A percentile compares a stretch with the other conserved stretches of the same genome.
These are phyloP conservation scores for Calophaca sinica DNA, from an alignment of 306 rosid genomes.

Conservation along the genomic window DNA sequence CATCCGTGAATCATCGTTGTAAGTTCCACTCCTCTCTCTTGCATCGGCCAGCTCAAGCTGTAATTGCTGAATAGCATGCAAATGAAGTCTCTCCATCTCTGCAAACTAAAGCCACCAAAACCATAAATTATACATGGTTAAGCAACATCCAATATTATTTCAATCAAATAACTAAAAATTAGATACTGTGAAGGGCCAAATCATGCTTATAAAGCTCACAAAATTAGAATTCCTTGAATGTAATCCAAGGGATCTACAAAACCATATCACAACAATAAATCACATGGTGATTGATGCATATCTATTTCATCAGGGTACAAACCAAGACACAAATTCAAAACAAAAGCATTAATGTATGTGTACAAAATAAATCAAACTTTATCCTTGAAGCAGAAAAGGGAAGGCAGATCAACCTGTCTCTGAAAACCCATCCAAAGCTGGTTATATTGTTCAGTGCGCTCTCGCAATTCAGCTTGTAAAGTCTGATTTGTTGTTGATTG, in stretches of 20 bases:
- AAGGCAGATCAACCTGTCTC: slow-evolving; percentile 76
- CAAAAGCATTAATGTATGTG: not conserved
- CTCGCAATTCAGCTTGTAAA: slow-evolving; percentile 89
- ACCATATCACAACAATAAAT: slow-evolving; percentile 22
- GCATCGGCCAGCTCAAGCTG: slow-evolving; percentile 91
- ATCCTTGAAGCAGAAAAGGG: slow-evolving; percentile 4
- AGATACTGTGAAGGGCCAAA: not conserved
- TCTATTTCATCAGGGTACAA: not conserved
- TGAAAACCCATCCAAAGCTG: slow-evolving; percentile 96
- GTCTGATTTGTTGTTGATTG: slow-evolving; percentile 86
- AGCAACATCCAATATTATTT: slow-evolving; percentile 19
- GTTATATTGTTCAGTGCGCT: slow-evolving; percentile 90
- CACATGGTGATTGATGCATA: not conserved
- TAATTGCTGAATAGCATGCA: slow-evolving; percentile 86
- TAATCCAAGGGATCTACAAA: slow-evolving; percentile 21
- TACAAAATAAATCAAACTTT: not conserved
- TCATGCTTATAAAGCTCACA: slow-evolving; percentile 2
- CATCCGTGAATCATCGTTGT: slow-evolving; percentile 66
- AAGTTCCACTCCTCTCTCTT: slow-evolving; percentile 79
- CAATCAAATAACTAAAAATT: slow-evolving; percentile 2
- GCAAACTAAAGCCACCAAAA: slow-evolving; percentile 66
- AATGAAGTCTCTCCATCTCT: slow-evolving; percentile 92
- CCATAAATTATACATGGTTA: slow-evolving; percentile 37
- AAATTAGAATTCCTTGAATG: not conserved
- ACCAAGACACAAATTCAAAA: not conserved